These are phyloP conservation scores for Globisporangium iwayamae DNA, from an alignment of 352 stramenopile species.

Conservation along the genomic window DNA sequence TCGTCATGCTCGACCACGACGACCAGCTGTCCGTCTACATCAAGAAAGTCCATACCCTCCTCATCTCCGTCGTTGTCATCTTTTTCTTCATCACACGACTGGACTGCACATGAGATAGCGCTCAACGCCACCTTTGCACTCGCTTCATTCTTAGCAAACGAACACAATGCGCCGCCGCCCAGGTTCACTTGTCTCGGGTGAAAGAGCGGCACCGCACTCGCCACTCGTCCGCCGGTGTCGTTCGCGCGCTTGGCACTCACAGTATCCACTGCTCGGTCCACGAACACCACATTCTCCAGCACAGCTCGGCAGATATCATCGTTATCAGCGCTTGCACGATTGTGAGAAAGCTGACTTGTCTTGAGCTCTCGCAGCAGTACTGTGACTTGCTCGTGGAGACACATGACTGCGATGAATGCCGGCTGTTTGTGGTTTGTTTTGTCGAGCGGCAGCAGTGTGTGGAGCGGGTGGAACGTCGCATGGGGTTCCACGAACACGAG, in stretches of 20 bases:
- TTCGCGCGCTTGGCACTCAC: constrained; percentile 2
- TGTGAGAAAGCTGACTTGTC: not conserved
- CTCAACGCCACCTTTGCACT: constrained; percentile 10
- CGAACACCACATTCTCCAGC: constrained; percentile 16
- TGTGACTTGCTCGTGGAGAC: constrained; percentile 9
- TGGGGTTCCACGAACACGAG: constrained; percentile 14
- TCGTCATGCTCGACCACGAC: constrained; percentile 16
- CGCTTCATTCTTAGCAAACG: constrained; percentile 4
- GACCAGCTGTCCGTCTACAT: constrained; percentile 1
- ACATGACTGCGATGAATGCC: constrained; percentile 9
- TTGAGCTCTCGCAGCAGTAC: constrained; percentile 4
- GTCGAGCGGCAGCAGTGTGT: constrained; percentile 9
- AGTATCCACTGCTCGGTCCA: not conserved
- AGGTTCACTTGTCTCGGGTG: constrained; percentile 7
- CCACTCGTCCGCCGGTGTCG: not conserved
- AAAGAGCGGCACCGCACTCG: constrained; percentile 12
- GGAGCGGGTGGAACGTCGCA: constrained; percentile 16
- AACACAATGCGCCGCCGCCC: constrained; percentile 2
- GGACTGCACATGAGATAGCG: constrained; percentile 9
- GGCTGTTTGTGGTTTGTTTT: not conserved
- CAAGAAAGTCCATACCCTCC: not conserved
- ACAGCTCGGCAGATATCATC: not conserved
- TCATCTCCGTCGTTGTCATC: not conserved
- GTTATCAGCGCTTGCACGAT: too few relatives aligned
- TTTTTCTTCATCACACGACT: constrained; percentile 1